Percentiles rank a stretch among this genome's conserved stretches.
phyloP scores from a whole-genome alignment of 768 basidiomycete genomes.

The Vararia minispora region DNA sequence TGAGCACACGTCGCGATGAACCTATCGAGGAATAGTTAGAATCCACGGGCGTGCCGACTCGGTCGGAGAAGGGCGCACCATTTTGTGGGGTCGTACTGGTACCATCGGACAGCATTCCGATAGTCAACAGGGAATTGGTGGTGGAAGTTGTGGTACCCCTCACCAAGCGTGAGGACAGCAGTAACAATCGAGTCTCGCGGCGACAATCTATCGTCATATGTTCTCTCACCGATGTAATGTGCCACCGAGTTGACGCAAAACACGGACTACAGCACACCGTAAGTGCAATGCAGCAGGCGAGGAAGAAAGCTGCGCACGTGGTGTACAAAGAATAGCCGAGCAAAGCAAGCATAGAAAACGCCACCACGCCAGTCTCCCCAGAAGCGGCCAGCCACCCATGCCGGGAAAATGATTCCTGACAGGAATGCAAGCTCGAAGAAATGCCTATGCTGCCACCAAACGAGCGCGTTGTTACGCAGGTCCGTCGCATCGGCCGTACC shows the following conservation, averaged over 20 bases:
- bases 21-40: too few relatives aligned
- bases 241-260: constrained; percentile 52
- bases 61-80: too few relatives aligned
- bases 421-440: constrained; percentile 31
- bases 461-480: constrained; percentile 31
- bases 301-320: constrained; percentile 25
- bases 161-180: constrained; percentile 50
- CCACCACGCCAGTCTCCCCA: constrained; percentile 49
- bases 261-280: constrained; percentile 24
- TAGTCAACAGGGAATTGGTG: constrained; percentile 50
- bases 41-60: too few relatives aligned
- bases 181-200: constrained; percentile 41
- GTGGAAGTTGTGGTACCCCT: constrained; percentile 79
- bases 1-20: constrained; percentile 62
- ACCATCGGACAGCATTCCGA: constrained; percentile 49
- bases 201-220: constrained; percentile 46
- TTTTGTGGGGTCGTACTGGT: constrained; percentile 60
- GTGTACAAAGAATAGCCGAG: constrained; percentile 38
- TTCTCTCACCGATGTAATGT: constrained; percentile 43
- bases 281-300: background rate
- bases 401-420: constrained; percentile 36
- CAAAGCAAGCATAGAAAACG: constrained; percentile 37
- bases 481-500: constrained; percentile 41
- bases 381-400: constrained; percentile 32
- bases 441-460: constrained; percentile 41